Evolutionary conservation across 257 asterid species (phyloP).

Genomic region (Henckelia pumila): DNA sequence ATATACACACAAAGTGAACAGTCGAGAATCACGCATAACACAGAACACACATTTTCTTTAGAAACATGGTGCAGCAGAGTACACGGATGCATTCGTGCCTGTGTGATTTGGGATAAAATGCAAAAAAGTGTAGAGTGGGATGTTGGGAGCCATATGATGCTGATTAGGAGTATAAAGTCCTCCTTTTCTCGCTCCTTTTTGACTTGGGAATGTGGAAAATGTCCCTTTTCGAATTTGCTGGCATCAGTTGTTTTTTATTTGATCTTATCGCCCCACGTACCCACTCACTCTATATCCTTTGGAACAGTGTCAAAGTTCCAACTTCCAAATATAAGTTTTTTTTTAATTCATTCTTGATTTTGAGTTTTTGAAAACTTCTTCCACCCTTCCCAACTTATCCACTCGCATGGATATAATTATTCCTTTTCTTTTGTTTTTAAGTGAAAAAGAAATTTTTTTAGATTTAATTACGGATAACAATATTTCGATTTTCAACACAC

Average conservation of each 20-base stretch:
- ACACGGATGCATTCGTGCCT: not conserved
- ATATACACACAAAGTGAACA: not conserved
- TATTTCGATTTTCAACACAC: no score
- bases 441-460: no score
- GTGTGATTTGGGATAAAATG: constrained; percentile 16
- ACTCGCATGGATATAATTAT: no score
- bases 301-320: no score
- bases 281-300: not conserved
- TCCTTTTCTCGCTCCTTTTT: not conserved
- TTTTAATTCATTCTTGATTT: no score
- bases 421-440: no score
- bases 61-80: constrained; percentile 2
- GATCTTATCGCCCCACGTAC: not conserved
- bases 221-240: not conserved
- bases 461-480: no score
- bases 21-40: not conserved
- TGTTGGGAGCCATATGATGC: constrained; percentile 26
- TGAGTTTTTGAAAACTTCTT: no score
- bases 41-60: not conserved
- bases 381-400: no score
- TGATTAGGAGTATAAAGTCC: no score
- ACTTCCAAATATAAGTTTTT: no score
- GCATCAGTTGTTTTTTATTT: no score
- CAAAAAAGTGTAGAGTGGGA: constrained; percentile 14
- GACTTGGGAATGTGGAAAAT: not conserved